Conservation (phyloP, 2,329 filamentous ascomycete genomes). For the Stenocarpella maydis region DNA sequence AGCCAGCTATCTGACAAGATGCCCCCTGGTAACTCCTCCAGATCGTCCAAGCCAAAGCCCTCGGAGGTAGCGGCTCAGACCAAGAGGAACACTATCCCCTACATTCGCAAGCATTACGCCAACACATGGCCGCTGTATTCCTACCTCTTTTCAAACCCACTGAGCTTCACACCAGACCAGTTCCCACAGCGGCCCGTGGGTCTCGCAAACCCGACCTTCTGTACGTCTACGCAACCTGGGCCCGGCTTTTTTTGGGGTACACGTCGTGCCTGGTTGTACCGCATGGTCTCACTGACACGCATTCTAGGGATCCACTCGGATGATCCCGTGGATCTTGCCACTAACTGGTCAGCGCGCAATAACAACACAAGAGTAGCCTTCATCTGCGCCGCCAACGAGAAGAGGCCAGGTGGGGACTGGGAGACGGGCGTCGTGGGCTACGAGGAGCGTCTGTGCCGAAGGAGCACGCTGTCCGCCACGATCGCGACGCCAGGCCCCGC, state of each 20-base stretch:
- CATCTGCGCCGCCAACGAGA: constrained; percentile 79
- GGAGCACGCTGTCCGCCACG: constrained; percentile 76
- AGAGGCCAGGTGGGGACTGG: constrained; percentile 81
- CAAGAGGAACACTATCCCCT: constrained; percentile 74
- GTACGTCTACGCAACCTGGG: constrained; percentile 39
- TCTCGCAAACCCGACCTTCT: constrained; percentile 55
- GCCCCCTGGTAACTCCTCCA: constrained; percentile 50
- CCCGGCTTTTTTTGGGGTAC: constrained; percentile 2
- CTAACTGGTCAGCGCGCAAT: constrained; percentile 58
- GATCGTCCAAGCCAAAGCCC: constrained; percentile 65
- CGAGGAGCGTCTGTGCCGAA: constrained; percentile 77
- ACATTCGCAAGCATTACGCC: constrained; percentile 65
- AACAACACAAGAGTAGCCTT: constrained; percentile 65
- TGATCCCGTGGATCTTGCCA: constrained; percentile 67
- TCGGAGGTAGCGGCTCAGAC: constrained; percentile 77
- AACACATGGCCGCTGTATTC: constrained; percentile 66
- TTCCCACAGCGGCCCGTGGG: constrained; percentile 47
- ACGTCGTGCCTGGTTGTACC: constrained; percentile 36
- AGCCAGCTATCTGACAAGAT: constrained; percentile 48
- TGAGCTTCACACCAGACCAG: constrained; percentile 52
- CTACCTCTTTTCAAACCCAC: constrained; percentile 62
- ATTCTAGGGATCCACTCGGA: constrained; percentile 57
- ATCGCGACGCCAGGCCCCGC: constrained; percentile 67
- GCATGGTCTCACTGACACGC: constrained; percentile 29
- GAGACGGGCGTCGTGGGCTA: constrained; percentile 68